Conservation (phyloP, 352 stramenopile species). For the Pythium volutum region DNA sequence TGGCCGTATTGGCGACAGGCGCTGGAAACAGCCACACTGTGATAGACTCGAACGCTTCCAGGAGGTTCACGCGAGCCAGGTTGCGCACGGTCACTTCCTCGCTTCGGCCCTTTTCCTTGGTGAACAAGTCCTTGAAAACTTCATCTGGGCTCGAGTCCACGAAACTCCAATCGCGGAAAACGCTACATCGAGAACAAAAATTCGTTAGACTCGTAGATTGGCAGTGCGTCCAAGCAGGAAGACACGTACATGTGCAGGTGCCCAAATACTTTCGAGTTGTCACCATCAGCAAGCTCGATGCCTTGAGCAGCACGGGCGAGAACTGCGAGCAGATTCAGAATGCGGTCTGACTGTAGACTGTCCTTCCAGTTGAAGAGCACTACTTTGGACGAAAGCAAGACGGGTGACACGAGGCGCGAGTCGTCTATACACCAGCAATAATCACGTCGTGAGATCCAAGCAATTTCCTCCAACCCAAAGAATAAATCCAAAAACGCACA, state of each 20-base stretch:
- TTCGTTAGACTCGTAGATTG: neutral
- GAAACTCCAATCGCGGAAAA: constrained; percentile 90
- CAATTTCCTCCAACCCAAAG: neutral
- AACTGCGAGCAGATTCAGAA: constrained; percentile 81
- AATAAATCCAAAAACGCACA: constrained; percentile 34
- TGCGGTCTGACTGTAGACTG: constrained; percentile 80
- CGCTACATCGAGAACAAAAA: constrained; percentile 28
- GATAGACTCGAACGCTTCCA: constrained; percentile 84
- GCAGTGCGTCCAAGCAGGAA: too few species aligned
- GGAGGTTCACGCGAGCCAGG: constrained; percentile 63
- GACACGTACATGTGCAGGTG: constrained; percentile 79
- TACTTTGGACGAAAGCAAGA: constrained; percentile 81
- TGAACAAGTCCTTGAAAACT: constrained; percentile 77
- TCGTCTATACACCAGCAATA: constrained; percentile 40
- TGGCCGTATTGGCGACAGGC: constrained; percentile 73
- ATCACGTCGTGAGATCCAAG: neutral
- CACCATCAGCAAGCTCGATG: constrained; percentile 73
- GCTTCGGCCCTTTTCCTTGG: constrained; percentile 77
- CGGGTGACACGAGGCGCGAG: constrained; percentile 77
- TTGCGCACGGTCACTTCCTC: constrained; percentile 83
- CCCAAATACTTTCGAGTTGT: constrained; percentile 81
- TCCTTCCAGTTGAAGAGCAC: constrained; percentile 92
- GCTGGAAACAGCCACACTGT: constrained; percentile 85
- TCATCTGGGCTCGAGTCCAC: constrained; percentile 78
- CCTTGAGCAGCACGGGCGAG: constrained; percentile 74